These are phyloP conservation scores for Achaetomium macrosporum DNA, from an alignment of 2,329 filamentous ascomycete species.

Conservation along the genomic window DNA sequence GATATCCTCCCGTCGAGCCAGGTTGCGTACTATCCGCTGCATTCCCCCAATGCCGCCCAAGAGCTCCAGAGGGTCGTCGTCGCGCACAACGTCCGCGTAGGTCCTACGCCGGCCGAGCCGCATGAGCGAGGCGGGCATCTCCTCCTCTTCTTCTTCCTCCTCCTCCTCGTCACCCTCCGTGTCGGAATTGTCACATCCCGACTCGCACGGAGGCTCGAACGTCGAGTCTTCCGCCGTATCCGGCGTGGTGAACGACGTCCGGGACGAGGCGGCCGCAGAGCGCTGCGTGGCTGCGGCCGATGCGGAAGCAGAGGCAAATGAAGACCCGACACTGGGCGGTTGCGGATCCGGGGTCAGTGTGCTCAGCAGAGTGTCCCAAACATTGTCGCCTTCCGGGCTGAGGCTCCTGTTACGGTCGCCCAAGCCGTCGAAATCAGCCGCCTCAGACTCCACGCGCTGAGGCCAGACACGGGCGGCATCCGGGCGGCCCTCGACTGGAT, in stretches of 20 bases:
- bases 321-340: slow-evolving; percentile 73
- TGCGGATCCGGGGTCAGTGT: slow-evolving; percentile 78
- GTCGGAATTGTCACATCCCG: slow-evolving; percentile 51
- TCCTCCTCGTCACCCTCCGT: slow-evolving; percentile 44
- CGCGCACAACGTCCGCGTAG: slow-evolving; percentile 39
- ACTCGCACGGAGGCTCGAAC: slow-evolving; percentile 43
- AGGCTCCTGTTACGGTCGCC: slow-evolving; percentile 79
- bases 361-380: slow-evolving; percentile 75
- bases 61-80: slow-evolving; percentile 31
- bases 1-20: slow-evolving; percentile 67
- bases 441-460: no score
- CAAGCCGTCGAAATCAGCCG: slow-evolving; percentile 56
- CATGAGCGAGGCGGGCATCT: slow-evolving; percentile 15
- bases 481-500: no score
- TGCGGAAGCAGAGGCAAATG: slow-evolving; percentile 64
- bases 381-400: slow-evolving; percentile 61
- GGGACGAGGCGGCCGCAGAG: slow-evolving; percentile 38
- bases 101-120: slow-evolving; percentile 7
- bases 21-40: slow-evolving; percentile 64
- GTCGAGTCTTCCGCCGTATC: slow-evolving; percentile 32
- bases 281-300: slow-evolving; percentile 41
- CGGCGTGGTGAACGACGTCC: slow-evolving; percentile 40
- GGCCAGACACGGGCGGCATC: no score
- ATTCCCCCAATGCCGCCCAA: slow-evolving; percentile 50
- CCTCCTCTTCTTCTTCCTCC: slow-evolving; percentile 29